Conservation (phyloP, 2,329 filamentous ascomycete genomes). For the Talaromyces sp. region DNA sequence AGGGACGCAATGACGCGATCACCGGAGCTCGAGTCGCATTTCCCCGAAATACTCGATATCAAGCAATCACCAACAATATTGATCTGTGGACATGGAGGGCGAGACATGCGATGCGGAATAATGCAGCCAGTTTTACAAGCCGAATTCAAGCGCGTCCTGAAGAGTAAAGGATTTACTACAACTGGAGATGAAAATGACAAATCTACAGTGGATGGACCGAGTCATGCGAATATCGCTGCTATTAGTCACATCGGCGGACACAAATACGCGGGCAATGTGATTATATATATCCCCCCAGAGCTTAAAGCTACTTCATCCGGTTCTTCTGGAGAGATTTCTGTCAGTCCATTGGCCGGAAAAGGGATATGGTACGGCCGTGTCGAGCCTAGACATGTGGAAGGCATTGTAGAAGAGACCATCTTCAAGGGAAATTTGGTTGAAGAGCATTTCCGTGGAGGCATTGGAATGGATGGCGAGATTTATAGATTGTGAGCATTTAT, state of each 20-base stretch:
- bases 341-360: conserved; percentile 32
- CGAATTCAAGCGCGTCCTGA: conserved; percentile 56
- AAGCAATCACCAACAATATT: conserved; percentile 56
- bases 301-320: conserved; percentile 16
- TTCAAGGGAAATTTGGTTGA: conserved; percentile 80
- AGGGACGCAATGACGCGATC: conserved; percentile 37
- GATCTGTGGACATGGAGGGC: conserved; percentile 78
- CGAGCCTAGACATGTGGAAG: conserved; percentile 79
- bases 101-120: conserved; percentile 77
- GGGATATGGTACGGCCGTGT: conserved; percentile 82
- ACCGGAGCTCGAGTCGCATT: conserved; percentile 41
- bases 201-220: conserved; percentile 20
- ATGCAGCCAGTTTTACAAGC: conserved; percentile 66
- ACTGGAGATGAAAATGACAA: conserved; percentile 9
- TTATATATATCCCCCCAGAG: conserved; percentile 61
- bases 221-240: conserved; percentile 34
- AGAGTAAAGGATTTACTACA: conserved; percentile 23
- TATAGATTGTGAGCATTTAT: conserved; percentile 42
- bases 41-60: conserved; percentile 60
- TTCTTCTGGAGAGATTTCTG: neutral
- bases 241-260: conserved; percentile 89
- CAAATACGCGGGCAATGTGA: conserved; percentile 90
- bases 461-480: conserved; percentile 67
- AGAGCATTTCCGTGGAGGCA: conserved; percentile 77
- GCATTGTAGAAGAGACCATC: conserved; percentile 79